These are phyloP conservation scores for Russula earlei DNA, from an alignment of 768 basidiomycete genomes.

Conservation along the genomic window DNA sequence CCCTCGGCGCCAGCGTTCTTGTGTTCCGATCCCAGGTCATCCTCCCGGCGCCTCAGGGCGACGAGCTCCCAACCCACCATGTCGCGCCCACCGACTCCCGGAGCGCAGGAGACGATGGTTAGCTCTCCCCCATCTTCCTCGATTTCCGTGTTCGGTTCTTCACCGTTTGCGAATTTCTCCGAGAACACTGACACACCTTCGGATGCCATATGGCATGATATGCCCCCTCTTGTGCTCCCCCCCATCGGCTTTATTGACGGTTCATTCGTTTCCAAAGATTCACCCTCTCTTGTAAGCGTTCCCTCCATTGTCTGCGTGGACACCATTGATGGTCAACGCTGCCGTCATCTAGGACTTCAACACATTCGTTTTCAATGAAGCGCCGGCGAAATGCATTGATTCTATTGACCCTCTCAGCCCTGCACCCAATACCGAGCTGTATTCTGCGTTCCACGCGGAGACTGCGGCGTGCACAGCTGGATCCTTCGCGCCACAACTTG, in stretches of 20 bases:
- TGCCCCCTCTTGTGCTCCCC: constrained; percentile 19
- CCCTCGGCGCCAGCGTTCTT: constrained; percentile 20
- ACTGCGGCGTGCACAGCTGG: neutral
- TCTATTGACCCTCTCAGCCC: constrained; percentile 19
- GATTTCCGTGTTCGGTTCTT: constrained; percentile 1
- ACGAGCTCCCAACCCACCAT: constrained; percentile 18
- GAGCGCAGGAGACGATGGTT: neutral
- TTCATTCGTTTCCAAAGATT: constrained; percentile 6
- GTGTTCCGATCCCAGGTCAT: constrained; percentile 5
- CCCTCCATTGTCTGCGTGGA: neutral
- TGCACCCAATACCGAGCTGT: neutral
- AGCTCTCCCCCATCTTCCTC: neutral
- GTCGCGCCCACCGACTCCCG: constrained; percentile 9
- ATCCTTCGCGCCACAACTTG: neutral
- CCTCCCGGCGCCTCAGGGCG: constrained; percentile 15
- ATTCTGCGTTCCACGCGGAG: constrained; percentile 6
- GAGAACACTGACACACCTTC: neutral
- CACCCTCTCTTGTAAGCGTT: constrained; percentile 19
- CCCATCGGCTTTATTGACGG: neutral
- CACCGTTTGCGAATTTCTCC: constrained; percentile 1
- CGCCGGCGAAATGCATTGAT: constrained; percentile 16
- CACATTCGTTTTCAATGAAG: constrained; percentile 20
- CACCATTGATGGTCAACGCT: neutral
- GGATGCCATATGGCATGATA: constrained; percentile 10
- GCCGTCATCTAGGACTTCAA: constrained; percentile 10